Conservation (phyloP, 2,329 filamentous ascomycete genomes). For the Stachybotrys echinatus region DNA sequence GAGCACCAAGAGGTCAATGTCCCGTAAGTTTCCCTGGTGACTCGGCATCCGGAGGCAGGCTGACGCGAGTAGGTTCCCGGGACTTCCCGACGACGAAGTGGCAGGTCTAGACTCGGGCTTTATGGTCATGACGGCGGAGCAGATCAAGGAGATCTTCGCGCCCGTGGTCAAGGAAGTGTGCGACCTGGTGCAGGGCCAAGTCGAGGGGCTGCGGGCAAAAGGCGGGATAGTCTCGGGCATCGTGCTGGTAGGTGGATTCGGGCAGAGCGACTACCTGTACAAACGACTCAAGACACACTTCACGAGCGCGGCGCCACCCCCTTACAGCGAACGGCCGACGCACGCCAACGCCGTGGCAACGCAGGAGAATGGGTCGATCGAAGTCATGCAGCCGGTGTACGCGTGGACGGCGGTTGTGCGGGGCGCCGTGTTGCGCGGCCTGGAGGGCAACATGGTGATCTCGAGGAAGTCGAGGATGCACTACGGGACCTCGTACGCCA, state of each 20-base stretch:
- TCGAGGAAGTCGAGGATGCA: slow-evolving; percentile 69
- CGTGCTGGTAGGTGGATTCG: slow-evolving; percentile 76
- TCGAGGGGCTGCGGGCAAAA: slow-evolving; percentile 55
- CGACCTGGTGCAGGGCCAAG: slow-evolving; percentile 63
- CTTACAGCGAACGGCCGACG: slow-evolving; percentile 66
- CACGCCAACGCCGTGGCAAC: slow-evolving; percentile 48
- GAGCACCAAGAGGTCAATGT: slow-evolving; percentile 74
- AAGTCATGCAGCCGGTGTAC: slow-evolving; percentile 78
- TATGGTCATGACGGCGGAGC: slow-evolving; percentile 62
- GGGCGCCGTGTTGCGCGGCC: slow-evolving; percentile 67
- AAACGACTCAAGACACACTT: slow-evolving; percentile 66
- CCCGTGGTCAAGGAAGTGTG: slow-evolving; percentile 68
- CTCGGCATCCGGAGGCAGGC: slow-evolving; percentile 1
- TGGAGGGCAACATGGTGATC: slow-evolving; percentile 76
- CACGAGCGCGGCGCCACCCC: slow-evolving; percentile 49
- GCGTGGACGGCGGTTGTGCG: slow-evolving; percentile 78
- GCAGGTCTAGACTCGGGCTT: slow-evolving; percentile 72
- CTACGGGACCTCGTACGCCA: slow-evolving; percentile 78
- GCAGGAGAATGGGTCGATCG: slow-evolving; percentile 53
- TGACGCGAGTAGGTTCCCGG: slow-evolving; percentile 52
- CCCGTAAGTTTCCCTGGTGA: slow-evolving; percentile 42
- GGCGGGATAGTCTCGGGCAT: slow-evolving; percentile 66
- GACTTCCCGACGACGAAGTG: slow-evolving; percentile 69
- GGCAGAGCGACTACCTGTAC: slow-evolving; percentile 73
- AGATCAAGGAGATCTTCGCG: slow-evolving; percentile 70